These are phyloP conservation scores for Forsythia suspensa DNA, from an alignment of 257 asterid species.

Conservation along the genomic window DNA sequence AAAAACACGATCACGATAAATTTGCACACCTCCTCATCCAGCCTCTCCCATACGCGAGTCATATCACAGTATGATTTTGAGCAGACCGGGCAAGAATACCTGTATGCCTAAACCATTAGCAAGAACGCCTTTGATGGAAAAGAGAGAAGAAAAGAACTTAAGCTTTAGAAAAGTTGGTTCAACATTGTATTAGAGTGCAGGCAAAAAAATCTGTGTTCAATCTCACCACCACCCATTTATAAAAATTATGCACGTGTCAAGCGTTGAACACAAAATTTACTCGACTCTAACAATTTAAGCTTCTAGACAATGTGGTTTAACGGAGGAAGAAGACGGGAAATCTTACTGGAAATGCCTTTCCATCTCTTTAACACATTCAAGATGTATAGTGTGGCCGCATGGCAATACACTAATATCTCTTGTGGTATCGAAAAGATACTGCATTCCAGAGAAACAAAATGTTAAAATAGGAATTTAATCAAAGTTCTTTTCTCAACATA, in stretches of 20 bases:
- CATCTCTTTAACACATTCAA: slow-evolving; percentile 64
- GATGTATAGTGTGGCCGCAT: slow-evolving; percentile 73
- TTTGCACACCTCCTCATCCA: slow-evolving; percentile 53
- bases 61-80: slow-evolving; percentile 66
- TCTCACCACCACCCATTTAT: not conserved
- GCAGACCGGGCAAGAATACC: slow-evolving; percentile 75
- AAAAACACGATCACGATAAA: not conserved
- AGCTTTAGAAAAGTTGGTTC: not conserved
- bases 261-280: not conserved
- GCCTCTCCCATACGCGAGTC: slow-evolving; percentile 60
- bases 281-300: not conserved
- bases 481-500: not conserved
- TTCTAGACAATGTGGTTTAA: not conserved
- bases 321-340: not conserved
- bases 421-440: slow-evolving; percentile 65
- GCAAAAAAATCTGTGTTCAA: not conserved
- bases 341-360: slow-evolving; percentile 58
- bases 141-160: not conserved
- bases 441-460: slow-evolving; percentile 14
- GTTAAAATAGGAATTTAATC: not conserved
- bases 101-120: slow-evolving; percentile 16
- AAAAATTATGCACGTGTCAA: not conserved
- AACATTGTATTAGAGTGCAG: not conserved
- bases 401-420: slow-evolving; percentile 50
- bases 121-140: not conserved